Percentiles rank a stretch among this genome's conserved stretches.
Evolutionary conservation across 225 moss, liverwort and hornwort species (phyloP).

Genomic region (Anthoceros angustus): DNA sequence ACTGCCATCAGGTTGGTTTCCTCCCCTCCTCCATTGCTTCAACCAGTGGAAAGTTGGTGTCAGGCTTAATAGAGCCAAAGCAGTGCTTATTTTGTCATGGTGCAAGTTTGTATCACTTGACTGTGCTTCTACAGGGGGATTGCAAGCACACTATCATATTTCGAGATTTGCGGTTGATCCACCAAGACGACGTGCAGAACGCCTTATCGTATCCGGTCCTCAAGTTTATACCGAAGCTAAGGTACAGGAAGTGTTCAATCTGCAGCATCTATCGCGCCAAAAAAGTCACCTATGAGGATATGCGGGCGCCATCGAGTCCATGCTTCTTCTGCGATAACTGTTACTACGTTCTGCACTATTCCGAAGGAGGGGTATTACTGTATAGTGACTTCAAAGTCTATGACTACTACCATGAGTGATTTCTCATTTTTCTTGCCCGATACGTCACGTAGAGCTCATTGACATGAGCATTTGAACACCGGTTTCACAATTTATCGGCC

Average conservation of each 20-base stretch:
- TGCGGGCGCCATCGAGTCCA: slow-evolving; percentile 62
- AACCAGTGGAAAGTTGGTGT: background rate
- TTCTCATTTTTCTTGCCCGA: too few species aligned
- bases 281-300: slow-evolving; percentile 80
- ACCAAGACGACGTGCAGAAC: slow-evolving; percentile 70
- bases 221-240: slow-evolving; percentile 57
- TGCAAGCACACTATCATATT: slow-evolving; percentile 82
- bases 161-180: slow-evolving; percentile 64
- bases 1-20: slow-evolving; percentile 50
- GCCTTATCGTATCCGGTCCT: slow-evolving; percentile 63
- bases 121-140: slow-evolving; percentile 33
- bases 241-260: slow-evolving; percentile 80
- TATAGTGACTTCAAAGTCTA: slow-evolving; percentile 71
- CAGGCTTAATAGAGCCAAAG: background rate
- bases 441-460: too few species aligned
- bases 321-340: slow-evolving; percentile 85
- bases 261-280: slow-evolving; percentile 81
- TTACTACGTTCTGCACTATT: slow-evolving; percentile 82
- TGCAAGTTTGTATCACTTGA: background rate
- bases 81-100: background rate
- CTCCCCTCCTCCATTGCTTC: background rate
- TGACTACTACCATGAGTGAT: slow-evolving; percentile 75
- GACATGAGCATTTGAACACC: too few species aligned
- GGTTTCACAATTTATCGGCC: too few species aligned
- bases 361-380: slow-evolving; percentile 46